Evolutionary conservation across 179 eudicot genomes (phyloP).

Genomic region (Silene coronaria): DNA sequence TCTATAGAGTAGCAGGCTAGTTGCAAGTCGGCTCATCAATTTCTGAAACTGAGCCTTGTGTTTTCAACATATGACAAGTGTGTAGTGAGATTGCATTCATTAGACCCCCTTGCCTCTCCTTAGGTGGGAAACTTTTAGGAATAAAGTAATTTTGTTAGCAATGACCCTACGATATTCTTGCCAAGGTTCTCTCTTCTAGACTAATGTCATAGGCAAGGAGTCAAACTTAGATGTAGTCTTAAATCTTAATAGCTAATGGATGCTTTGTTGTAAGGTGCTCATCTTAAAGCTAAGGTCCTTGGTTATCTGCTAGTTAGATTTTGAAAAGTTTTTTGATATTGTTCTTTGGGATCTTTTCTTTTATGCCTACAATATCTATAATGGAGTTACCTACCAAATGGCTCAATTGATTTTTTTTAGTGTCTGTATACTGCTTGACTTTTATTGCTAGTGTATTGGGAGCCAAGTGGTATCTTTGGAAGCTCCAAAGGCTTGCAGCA

Average conservation of each 20-base stretch:
- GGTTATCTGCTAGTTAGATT: not conserved
- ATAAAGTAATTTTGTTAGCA: not conserved
- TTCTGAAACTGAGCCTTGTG: too few species aligned
- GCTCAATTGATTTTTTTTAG: not conserved
- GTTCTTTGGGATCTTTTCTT: not conserved
- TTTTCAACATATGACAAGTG: too few species aligned
- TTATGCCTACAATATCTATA: not conserved
- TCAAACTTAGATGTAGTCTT: not conserved
- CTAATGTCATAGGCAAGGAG: not conserved
- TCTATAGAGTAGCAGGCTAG: not conserved
- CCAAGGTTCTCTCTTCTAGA: not conserved
- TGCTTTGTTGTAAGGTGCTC: not conserved
- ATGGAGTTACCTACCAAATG: not conserved
- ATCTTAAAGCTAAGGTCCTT: not conserved
- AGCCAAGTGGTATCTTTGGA: not conserved
- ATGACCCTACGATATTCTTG: not conserved
- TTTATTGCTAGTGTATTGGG: too few species aligned
- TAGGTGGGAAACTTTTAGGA: not conserved
- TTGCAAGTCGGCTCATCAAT: not conserved
- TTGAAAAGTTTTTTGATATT: not conserved
- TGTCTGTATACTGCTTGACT: not conserved
- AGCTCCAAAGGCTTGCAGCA: not conserved
- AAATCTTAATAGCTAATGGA: not conserved
- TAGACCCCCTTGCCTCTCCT: not conserved
- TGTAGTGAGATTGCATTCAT: too few species aligned